Base-by-base conservation (phyloP, 2,329 filamentous ascomycete species). In the Drechslerella coelobrocha region DNA sequence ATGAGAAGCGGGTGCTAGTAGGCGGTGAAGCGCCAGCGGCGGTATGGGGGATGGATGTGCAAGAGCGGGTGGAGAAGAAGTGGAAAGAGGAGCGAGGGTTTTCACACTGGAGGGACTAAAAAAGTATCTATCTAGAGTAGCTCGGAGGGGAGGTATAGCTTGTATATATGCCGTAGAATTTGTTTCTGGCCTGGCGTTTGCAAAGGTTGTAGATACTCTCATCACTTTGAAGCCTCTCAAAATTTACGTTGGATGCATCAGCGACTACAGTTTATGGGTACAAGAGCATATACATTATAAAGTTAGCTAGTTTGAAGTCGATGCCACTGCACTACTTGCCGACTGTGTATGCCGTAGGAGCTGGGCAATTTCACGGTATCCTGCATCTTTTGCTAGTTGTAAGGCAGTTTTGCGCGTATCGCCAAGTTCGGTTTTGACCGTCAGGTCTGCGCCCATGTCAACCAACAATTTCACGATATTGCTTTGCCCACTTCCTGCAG, bases 1-100 rank as follows among this genome's bases (percentile, higher is more conserved):
- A 99, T 78, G 90, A 95, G 77, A 89, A 87, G 78, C 83, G 91
- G 76, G 83, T 97, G 0, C 81, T 97, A 47, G 88, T 85, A 75
- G 89, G 85, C 0, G 84, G 83, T 0, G 89, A 88, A 79, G 79
- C 77, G 7, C 81, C 86, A 0, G 88, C 90, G 73, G 88, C 93
- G 0, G 73, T 97, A 24, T 99, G 97, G 77, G 86, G 88, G 75
- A 77, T 79, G 14, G 84, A 85, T 27, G 86, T 88, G 0, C 80
- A 96, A 53, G 82, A 85, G 61, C 82, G 83, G 65, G 89, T 97
- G 1, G 85, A 89, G 76, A 81, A 81, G 73, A 85, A 88, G 74
- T 82, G 88, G 76, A 81, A 81, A 60, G 90, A 95, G 77, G 89
- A 91, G 47, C 84, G 83, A 59, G 27, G 37, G 21, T 69, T 62